These are phyloP conservation scores for Aspergillus sp. DNA, from an alignment of 2,329 filamentous ascomycete genomes.

Conservation along the genomic window DNA sequence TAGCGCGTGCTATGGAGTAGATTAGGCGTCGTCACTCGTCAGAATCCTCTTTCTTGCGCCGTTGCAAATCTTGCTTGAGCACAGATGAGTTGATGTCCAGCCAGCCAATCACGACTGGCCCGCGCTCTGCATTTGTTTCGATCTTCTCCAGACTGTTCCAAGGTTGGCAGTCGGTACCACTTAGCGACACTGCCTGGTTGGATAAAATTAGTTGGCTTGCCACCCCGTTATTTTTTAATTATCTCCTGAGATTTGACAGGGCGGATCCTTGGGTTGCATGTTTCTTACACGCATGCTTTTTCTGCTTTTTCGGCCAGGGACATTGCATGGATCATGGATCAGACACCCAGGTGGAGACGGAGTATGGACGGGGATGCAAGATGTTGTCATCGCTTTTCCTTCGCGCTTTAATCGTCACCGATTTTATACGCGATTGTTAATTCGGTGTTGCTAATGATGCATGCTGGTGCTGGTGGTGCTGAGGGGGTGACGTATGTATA, in stretches of 20 bases:
- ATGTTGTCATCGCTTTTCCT: too few species aligned
- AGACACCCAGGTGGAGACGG: background rate
- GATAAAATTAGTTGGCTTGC: background rate
- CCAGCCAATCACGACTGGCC: background rate
- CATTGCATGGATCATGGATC: background rate
- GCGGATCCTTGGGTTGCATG: background rate
- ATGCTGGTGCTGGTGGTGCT: background rate
- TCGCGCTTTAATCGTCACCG: background rate
- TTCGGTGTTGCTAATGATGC: background rate
- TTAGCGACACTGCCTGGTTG: background rate
- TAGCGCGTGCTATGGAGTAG: background rate
- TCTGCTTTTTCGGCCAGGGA: background rate
- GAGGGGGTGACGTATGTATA: conserved; percentile 9
- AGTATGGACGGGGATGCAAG: background rate
- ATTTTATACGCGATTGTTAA: background rate
- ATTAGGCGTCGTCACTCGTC: background rate
- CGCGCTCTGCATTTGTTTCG: background rate
- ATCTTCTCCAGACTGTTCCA: background rate
- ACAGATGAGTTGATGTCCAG: background rate
- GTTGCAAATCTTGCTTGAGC: background rate
- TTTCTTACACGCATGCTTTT: background rate
- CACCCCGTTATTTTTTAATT: background rate
- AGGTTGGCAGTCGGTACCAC: background rate
- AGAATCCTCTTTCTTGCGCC: background rate
- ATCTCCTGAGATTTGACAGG: background rate